Base-by-base conservation (phyloP, 1,284 basidiomycete species). In the Violaceomyces palustris region DNA sequence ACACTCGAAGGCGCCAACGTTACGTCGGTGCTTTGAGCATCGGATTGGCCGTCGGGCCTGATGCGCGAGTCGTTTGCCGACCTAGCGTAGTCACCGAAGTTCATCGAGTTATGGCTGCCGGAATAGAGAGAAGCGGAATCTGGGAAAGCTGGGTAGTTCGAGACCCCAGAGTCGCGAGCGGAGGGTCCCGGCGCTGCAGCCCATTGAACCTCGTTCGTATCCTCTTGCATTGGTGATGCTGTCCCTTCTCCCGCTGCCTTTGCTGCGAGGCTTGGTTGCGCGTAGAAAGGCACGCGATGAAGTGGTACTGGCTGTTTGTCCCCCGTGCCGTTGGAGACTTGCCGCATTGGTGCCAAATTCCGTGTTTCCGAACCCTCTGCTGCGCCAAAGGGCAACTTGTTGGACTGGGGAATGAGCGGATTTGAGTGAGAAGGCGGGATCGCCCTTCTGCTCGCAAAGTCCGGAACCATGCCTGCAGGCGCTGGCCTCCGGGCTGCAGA, bases 131-230 rank as follows among this genome's bases (percentile, higher is more conserved):
- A 66, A 2, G 58, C 64, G 25, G 62, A 65, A 12, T 67, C 62
- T 10, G 64, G 64, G 30, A 67, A 64, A 5, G 62, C 59, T 1
- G 64, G 59, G 32, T 64, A 64, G 23, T 53, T 56, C 17, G 62
- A 59, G 10, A 61, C 38, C 2, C 52, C 42, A 11, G 41, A 52
- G 6, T 51, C 47, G 14, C 58, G 29, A 19, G 19, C 30, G 32
- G 29, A 34, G 8, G 50, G 40, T 2, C 39, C 45, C 6, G 38
- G 39, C 11, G 42, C 45, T 11, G 55, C 40, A 5, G 48, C 45
- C 62, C 59, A 64, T 1, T 50, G 60, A n/a, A 50, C 47, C 17
- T 57, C 46, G 19, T 42, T 37, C 17, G 32, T 44, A 32, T 59
- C 61, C 24, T 53, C 54, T 19, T 52, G 53, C 59, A 58, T 61